Base-by-base conservation (phyloP, 2,329 filamentous ascomycete species). In the Raffaelea ambrosiae region DNA sequence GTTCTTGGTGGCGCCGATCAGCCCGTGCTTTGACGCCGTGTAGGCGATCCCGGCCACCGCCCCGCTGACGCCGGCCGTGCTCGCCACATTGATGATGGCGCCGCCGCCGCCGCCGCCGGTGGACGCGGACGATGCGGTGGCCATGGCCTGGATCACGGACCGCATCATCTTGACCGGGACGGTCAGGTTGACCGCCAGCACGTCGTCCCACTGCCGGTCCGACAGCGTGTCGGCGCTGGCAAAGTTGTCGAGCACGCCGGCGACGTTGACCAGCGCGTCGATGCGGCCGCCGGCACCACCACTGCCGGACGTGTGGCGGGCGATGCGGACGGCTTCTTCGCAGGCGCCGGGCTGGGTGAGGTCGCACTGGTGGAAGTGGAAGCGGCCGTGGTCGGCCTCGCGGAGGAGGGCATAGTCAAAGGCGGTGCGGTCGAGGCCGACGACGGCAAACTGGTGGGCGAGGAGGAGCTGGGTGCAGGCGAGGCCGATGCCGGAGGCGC, bases 241-340 rank as follows among this genome's bases (percentile, higher is more conserved):
- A 45, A 69, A 63, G 52, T 66, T 68, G 41, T 70, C 71, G 50
- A 74, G 70, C 40, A 68, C 56, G 43, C 74, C 73, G 5, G 78
- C 78, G 13, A 76, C 66, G 47, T 82, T 79, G 10, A 72, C 74
- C 20, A 75, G 72, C 9, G 74, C 70, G 53, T 78, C 73, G 9
- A 79, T 65, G 47, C 69, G 68, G 8, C 74, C 74, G 14, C 57
- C 59, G 46, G 8, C 29, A 40, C 33, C n/a, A n/a, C n/a, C n/a
- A n/a, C n/a, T n/a, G 57, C 58, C 59, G 46, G 55, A 60, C 18
- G 57, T 52, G n/a, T 50, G 53, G 26, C 59, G 51, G 41, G 60
- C 63, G 26, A 62, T 58, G 39, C 57, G 54, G 5, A 66, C 59
- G 20, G 56, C 59, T 40, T 63, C 58, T 38, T 67, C 63, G 40